phyloP scores from a whole-genome alignment of 1,284 basidiomycete species.

The Austroboletus novae-zelandiae region DNA sequence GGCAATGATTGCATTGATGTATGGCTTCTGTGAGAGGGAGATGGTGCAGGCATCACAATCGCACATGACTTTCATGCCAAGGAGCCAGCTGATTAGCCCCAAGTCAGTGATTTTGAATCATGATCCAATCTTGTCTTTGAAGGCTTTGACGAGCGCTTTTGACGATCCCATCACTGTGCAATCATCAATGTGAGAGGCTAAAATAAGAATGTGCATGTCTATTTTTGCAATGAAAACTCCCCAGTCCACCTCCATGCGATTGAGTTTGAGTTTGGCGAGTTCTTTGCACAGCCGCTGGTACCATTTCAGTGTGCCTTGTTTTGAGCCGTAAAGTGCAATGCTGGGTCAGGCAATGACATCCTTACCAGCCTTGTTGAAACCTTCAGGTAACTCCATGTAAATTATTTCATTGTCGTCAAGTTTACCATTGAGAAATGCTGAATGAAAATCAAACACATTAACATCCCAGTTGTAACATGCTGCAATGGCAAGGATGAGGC shows the following conservation, averaged over 20 bases:
- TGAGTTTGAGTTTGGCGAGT: neutral
- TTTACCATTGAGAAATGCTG: no score
- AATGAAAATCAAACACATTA: no score
- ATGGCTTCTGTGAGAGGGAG: neutral
- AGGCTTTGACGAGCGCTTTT: neutral
- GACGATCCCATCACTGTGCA: neutral
- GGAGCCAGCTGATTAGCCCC: neutral
- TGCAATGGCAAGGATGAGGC: neutral
- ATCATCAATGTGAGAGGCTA: constrained; percentile 1
- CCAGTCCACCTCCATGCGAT: neutral
- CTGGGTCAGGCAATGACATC: neutral
- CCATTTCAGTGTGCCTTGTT: constrained; percentile 3
- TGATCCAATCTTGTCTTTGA: neutral
- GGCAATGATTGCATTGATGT: neutral
- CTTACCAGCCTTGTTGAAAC: neutral
- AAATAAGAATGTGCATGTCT: neutral
- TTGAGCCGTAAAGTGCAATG: neutral
- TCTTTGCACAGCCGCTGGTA: neutral
- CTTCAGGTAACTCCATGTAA: neutral
- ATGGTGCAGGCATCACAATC: neutral
- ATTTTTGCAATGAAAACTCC: neutral
- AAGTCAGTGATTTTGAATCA: neutral
- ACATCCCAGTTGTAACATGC: no score
- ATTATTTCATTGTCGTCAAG: no score
- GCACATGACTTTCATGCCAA: neutral